These are phyloP conservation scores for Hypoxylon rickii DNA, from an alignment of 495 filamentous ascomycete species.

Conservation along the genomic window DNA sequence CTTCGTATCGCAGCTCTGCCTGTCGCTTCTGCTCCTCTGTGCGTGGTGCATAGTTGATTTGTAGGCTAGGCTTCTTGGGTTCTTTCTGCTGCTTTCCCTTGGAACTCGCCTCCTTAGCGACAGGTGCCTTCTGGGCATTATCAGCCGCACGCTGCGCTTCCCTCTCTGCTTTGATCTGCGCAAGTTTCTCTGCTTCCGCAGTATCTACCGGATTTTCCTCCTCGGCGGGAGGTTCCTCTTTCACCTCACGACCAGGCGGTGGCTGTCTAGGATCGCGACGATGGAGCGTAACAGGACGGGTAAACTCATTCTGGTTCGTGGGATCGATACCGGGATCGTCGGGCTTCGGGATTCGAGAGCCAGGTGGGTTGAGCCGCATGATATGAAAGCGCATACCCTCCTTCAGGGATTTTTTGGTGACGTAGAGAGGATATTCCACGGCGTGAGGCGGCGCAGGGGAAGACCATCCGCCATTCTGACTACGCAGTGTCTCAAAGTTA, in stretches of 20 bases:
- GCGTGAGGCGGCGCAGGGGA: conserved; percentile 56
- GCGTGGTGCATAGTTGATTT: conserved; percentile 50
- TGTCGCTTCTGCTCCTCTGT: conserved; percentile 78
- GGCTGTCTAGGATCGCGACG: conserved; percentile 84
- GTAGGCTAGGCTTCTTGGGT: conserved; percentile 67
- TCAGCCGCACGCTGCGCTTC: conserved; percentile 83
- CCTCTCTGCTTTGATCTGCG: conserved; percentile 68
- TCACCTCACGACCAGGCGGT: conserved; percentile 55
- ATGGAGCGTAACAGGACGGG: conserved; percentile 83
- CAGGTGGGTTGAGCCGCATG: conserved; percentile 63
- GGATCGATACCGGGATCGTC: conserved; percentile 64
- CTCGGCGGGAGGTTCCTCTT: conserved; percentile 61
- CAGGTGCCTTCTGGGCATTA: conserved; percentile 85
- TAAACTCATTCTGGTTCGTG: conserved; percentile 77
- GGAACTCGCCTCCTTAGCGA: conserved; percentile 53
- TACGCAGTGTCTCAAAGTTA: conserved; percentile 40
- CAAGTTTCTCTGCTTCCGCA: conserved; percentile 69
- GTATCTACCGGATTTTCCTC: conserved; percentile 55
- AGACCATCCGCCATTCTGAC: conserved; percentile 64
- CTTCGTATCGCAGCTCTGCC: conserved; percentile 85
- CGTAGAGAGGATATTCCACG: conserved; percentile 72
- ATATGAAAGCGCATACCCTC: conserved; percentile 86
- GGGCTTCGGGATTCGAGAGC: conserved; percentile 21
- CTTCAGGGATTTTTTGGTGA: conserved; percentile 77
- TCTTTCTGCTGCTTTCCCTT: conserved; percentile 70